Evolutionary conservation across 2,329 filamentous ascomycete genomes (phyloP), one percentile per base, ranked within the genome.

Genomic region (Balansia obtecta): DNA sequence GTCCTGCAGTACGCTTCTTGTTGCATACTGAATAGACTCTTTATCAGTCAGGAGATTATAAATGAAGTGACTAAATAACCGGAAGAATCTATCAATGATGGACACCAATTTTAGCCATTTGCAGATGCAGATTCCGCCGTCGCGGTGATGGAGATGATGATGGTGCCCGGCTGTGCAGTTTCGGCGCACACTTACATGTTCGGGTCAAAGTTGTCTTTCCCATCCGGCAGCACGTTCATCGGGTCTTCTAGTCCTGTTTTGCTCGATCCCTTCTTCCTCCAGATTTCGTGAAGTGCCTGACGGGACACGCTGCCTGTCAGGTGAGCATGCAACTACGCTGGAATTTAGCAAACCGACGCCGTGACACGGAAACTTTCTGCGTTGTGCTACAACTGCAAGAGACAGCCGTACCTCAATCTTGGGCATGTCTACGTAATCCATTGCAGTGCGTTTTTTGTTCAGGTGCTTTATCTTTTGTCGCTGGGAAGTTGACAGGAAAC

Each of bases 271-370:
- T 76, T 86, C 50, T 65, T 64, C 45, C 69, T 58, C 86, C 87
- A 93, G 61, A 91, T 80, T 38, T 86, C 76, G 61, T 88, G 85
- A 2, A 93, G 77, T 53, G 79, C 83, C 58, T 79, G 69, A 33
- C 83, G 79, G 61, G 79, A 84, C 63, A 93, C 87, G 64, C 84
- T 88, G 49, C 87, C 86, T 40, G 81, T 86, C 43, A 93, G 74
- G 65, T 93, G 86, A 54, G 87, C 86, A 60, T 93, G 87, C 49
- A 91, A 76, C 83, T 89, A 27, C 12, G 45, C 45, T 11, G 37
- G 30, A 34, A 41, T 4, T 4, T 43, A n/a, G 13, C n/a, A 13
- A 1, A 0, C 30, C 48, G 30, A 11, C 27, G 8, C 22, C 33
- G 10, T 33, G 34, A 30, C 4, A 4, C 34, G 4, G n/a, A n/a